Evolutionary conservation across 1,284 basidiomycete genomes (phyloP), one percentile per base, ranked within the genome.

Genomic region (Melampsora larici-populina): DNA sequence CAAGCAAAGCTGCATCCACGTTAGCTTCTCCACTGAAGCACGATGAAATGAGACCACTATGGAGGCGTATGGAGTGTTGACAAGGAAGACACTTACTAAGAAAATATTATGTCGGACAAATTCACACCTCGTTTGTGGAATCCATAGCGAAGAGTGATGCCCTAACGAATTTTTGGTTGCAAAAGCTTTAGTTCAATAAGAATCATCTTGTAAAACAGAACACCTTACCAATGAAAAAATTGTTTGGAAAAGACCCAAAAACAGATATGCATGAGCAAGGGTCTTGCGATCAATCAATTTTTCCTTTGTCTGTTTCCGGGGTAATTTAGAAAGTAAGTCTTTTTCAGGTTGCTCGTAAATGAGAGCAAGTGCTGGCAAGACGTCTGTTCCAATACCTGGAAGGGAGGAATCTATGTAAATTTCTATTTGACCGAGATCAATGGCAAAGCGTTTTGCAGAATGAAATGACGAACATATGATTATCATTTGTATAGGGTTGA

Each of bases 181-280:
- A 11, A 9, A 43, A 43, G 15, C 43, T 9, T 43, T 13, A 43
- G 15, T 0, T 43, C 15, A 11, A 11, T 11, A 43, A 43, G 15
- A 13, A 13, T 11, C 15, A 15, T 2, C 9, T 43, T 15, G 13
- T 43, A 15, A 43, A 3, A 15, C 15, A 43, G 11, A 43, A 43
- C 15, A 13, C 71, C 82, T 87, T 85, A 87, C 80, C 83, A 83
- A 84, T 85, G 86, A 0, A 88, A 86, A 49, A 86, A 86, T 9
- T 88, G 79, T 21, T 85, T 86, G 82, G 90, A 87, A 26, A 88
- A 78, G 21, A 90, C 78, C 17, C 89, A 88, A 26, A 90, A 90
- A 89, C 7, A 87, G 84, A 82, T 91, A 91, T 1, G 89, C 89
- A 48, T 91, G 90, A 8, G 87, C 79, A 68, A 90, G 85, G 63